Conservation (phyloP, 805 yeast genomes). For the Kluyveromyces nonfermentans region DNA sequence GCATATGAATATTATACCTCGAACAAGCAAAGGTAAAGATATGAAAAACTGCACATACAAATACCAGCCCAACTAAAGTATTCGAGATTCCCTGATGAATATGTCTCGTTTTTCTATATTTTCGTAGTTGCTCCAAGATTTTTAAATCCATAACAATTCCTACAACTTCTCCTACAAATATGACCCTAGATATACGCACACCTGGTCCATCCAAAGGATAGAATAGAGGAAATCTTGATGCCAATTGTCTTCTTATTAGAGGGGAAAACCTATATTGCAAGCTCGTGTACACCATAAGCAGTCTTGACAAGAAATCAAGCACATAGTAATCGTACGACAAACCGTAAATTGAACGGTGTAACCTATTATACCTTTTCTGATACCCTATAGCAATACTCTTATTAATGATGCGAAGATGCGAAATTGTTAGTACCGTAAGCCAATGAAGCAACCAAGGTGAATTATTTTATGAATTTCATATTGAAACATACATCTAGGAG, state of each 20-base stretch:
- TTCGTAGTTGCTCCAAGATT: constrained; percentile 22
- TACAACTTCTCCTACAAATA: constrained; percentile 15
- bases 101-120: constrained; percentile 28
- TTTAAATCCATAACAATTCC: constrained; percentile 9
- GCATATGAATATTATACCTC: constrained; percentile 10
- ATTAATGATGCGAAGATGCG: background rate
- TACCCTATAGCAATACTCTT: constrained; percentile 14
- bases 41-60: constrained; percentile 6
- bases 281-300: constrained; percentile 16
- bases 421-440: background rate
- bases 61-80: constrained; percentile 6
- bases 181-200: constrained; percentile 18
- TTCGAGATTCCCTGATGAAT: constrained; percentile 31
- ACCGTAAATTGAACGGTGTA: constrained; percentile 30
- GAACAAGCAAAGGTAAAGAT: constrained; percentile 18
- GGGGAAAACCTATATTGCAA: constrained; percentile 20
- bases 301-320: constrained; percentile 11
- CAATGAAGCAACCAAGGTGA: background rate
- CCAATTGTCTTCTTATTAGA: constrained; percentile 18
- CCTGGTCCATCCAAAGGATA: constrained; percentile 7
- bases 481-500: background rate
- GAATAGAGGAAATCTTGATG: constrained; percentile 30
- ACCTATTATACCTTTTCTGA: constrained; percentile 20
- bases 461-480: background rate
- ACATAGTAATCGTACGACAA: constrained; percentile 30